Conservation (phyloP, 2,329 filamentous ascomycete genomes). For the Xylariaceae sp. region DNA sequence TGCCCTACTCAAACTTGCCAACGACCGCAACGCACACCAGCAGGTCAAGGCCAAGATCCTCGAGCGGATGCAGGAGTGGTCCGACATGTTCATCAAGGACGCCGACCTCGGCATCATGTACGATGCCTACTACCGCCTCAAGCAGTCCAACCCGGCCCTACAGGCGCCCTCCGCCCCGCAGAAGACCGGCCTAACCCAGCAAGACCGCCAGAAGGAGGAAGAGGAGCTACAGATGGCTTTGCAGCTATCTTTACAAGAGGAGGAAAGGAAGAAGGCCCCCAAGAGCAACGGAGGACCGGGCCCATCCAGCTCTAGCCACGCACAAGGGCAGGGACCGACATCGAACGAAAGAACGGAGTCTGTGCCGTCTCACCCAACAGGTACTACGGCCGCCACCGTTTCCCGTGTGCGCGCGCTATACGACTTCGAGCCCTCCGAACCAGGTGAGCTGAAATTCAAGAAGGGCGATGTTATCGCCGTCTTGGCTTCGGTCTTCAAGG, state of each 20-base stretch:
- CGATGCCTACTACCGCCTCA: constrained; percentile 84
- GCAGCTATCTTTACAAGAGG: constrained; percentile 87
- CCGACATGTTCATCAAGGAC: constrained; percentile 86
- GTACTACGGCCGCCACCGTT: constrained; percentile 93
- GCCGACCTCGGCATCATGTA: constrained; percentile 96
- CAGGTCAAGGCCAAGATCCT: constrained; percentile 97
- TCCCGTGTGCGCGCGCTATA: constrained; percentile 90
- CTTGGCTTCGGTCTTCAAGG: constrained; percentile 95
- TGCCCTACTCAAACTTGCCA: constrained; percentile 82
- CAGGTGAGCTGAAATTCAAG: constrained; percentile 91
- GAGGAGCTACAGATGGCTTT: constrained; percentile 96
- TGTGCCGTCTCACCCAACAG: constrained; percentile 62
- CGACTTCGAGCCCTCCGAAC: constrained; percentile 91
- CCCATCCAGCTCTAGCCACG: constrained; percentile 22
- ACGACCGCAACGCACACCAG: constrained; percentile 91
- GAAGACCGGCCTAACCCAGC: constrained; percentile 85
- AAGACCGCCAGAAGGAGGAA: constrained; percentile 91
- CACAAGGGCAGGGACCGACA: constrained; percentile 22
- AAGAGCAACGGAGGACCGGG: constrained; percentile 33
- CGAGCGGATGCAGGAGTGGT: constrained; percentile 95
- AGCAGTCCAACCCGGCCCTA: constrained; percentile 79
- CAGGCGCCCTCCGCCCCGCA: constrained; percentile 89
- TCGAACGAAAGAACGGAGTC: constrained; percentile 37
- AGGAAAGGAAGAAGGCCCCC: constrained; percentile 55
- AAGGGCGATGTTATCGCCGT: constrained; percentile 98